Conservation (phyloP, 2,329 filamentous ascomycete species). For the Penicillium sp. region DNA sequence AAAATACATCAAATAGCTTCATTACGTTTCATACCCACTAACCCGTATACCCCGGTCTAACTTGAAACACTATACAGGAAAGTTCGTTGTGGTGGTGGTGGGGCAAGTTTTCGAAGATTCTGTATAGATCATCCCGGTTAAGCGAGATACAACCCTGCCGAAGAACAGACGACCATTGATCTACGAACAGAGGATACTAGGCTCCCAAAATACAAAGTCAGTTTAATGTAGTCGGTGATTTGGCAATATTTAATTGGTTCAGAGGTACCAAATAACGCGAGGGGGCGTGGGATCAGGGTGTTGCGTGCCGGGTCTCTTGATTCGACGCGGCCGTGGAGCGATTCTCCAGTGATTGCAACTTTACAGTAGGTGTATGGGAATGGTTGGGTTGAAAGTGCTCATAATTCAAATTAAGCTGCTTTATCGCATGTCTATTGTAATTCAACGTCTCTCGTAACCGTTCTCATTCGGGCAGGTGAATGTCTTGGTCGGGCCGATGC, state of each 20-base stretch:
- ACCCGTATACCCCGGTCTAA: neutral
- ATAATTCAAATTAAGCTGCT: too few species aligned
- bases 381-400: neutral
- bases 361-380: neutral
- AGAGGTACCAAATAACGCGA: neutral
- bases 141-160: constrained; percentile 10
- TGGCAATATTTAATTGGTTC: neutral
- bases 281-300: constrained; percentile 10
- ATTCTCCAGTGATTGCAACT: neutral
- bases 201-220: neutral
- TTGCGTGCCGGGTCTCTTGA: constrained; percentile 4
- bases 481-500: neutral
- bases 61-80: neutral
- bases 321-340: constrained; percentile 6
- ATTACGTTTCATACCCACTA: neutral
- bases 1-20: neutral
- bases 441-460: too few species aligned
- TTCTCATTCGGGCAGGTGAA: neutral
- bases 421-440: too few species aligned
- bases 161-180: constrained; percentile 5
- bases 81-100: neutral
- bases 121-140: constrained; percentile 12
- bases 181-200: neutral
- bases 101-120: neutral
- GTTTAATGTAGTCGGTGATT: neutral